Evolutionary conservation across 2,329 filamentous ascomycete species (phyloP), one percentile per base, ranked within the genome.

Genomic region (Stagonosporopsis tanaceti): DNA sequence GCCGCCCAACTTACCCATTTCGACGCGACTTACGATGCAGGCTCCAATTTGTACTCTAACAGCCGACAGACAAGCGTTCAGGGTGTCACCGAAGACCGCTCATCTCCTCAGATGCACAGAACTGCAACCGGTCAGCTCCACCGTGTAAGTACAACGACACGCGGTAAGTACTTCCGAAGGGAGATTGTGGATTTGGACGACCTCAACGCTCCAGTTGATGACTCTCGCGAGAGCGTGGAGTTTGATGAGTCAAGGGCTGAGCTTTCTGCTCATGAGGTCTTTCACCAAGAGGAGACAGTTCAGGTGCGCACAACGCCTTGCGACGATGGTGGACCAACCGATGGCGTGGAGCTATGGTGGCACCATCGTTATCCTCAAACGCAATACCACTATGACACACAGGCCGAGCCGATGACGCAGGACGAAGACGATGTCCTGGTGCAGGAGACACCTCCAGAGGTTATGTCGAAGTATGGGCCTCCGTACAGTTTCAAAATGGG

Each of bases 391-490:
- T 57, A 53, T 11, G 48, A 53, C 27, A 53, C 54, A 32, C 44
- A 53, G 12, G 48, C 54, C 22, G 54, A 57, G 27, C 44, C 38
- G 3, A 34, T 45, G 1, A 35, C 39, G 1, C 39, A 48, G 12
- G 39, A 44, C 2, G 54, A 48, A 30, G 30, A 48, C 11, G 27
- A 34, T 17, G 20, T 53, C 3, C 11, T 53, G n/a, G 48, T 53
- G 11, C 48, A 53, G 12, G 54, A 57, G 27, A 57, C 54, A 20
- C 54, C 54, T 42, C 54, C 54, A 22, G 48, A 53, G 32, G 9
- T 45, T 0, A 40, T 40, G 1, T 4, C 25, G 24, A 38, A 47
- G 38, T 32, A 25, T 7, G 39, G 9, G 15, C 9, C 24, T 3
- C 37, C 14, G 24, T 6, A 25, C 15, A 7, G 15, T 15, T 7